A percentile compares a stretch with the other conserved stretches of the same genome.
Conservation (phyloP, 257 asterid genomes). For the Solanum paucissectum region DNA sequence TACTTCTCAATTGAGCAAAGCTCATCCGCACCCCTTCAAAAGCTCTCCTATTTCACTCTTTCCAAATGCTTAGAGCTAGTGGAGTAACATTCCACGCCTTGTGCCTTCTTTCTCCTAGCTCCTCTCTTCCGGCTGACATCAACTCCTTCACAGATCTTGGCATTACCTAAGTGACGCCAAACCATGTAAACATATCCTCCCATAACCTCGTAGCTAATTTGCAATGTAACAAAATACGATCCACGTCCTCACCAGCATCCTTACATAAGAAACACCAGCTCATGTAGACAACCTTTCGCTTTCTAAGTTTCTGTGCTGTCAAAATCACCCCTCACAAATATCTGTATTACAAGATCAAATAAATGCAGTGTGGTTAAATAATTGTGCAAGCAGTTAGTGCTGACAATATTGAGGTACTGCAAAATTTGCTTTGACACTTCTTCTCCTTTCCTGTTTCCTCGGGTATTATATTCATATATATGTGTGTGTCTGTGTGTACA, state of each 20-base stretch:
- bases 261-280: not conserved
- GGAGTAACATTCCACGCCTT: not conserved
- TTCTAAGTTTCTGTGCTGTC: not conserved
- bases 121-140: not conserved
- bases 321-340: not conserved
- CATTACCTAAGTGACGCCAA: not conserved
- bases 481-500: no score
- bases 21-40: not conserved
- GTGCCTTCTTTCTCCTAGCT: not conserved
- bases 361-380: not conserved
- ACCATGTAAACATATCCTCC: not conserved
- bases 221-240: no score
- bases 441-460: not conserved
- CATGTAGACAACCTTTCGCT: not conserved
- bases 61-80: not conserved
- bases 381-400: not conserved
- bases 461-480: not conserved
- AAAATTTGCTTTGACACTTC: not conserved
- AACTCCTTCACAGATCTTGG: not conserved
- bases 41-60: not conserved
- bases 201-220: not conserved
- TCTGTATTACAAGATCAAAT: not conserved
- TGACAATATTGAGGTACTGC: not conserved
- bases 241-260: not conserved
- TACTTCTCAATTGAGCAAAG: not conserved